Percentiles rank a stretch among this genome's conserved stretches.
These are phyloP conservation scores for Anethum foeniculum DNA, from an alignment of 140 eudicot genomes.

Conservation along the genomic window DNA sequence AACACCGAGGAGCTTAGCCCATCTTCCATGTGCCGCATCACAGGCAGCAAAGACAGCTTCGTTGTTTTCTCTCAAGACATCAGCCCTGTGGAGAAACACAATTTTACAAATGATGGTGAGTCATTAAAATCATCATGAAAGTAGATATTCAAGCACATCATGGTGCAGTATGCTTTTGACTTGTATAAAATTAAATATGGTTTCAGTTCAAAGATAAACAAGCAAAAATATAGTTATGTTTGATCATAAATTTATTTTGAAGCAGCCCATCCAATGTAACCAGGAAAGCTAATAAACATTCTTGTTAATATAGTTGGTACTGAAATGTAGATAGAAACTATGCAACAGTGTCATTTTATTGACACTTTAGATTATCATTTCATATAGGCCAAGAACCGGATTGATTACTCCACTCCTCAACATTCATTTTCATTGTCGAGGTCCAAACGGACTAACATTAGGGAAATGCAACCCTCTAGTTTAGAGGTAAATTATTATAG, in stretches of 20 bases:
- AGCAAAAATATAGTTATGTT: background rate
- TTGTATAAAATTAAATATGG: background rate
- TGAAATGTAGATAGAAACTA: background rate
- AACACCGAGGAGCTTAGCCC: slow-evolving; percentile 98
- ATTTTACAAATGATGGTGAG: background rate
- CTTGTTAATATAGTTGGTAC: background rate
- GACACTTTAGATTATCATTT: background rate
- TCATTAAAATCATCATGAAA: background rate
- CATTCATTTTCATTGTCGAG: background rate
- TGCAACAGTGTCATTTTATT: background rate
- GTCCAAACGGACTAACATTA: background rate
- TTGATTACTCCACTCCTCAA: background rate
- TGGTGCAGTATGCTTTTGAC: background rate
- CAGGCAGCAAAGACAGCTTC: slow-evolving; percentile 98
- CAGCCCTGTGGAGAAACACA: slow-evolving; percentile 56
- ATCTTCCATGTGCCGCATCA: slow-evolving; percentile 99
- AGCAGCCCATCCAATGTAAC: background rate
- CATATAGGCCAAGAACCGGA: background rate
- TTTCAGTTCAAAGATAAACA: background rate
- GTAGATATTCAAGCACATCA: background rate
- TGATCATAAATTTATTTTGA: background rate
- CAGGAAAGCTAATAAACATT: background rate
- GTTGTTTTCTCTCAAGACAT: slow-evolving; percentile 89
- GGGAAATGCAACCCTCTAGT: background rate
- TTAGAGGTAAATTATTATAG: background rate